Conservation (phyloP, 805 yeast species). For the Ascoidea asiatica region DNA sequence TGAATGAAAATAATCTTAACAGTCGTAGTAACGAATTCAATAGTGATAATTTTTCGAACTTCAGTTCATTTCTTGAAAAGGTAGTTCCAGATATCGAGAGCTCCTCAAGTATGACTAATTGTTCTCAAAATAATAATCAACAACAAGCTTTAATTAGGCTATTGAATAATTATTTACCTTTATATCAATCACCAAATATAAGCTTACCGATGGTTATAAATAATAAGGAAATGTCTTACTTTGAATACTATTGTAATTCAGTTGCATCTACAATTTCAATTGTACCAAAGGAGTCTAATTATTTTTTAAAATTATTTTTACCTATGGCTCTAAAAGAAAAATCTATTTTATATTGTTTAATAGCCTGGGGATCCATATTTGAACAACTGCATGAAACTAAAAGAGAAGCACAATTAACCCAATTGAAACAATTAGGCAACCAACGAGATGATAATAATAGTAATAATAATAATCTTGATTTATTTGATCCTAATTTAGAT, state of each 20-base stretch:
- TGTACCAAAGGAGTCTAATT: slow-evolving; percentile 28
- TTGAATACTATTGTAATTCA: slow-evolving; percentile 29
- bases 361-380: slow-evolving; percentile 41
- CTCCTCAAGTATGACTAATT: no score
- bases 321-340: slow-evolving; percentile 29
- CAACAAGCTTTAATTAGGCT: background rate
- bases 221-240: slow-evolving; percentile 22
- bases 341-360: slow-evolving; percentile 29
- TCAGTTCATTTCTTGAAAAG: no score
- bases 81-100: no score
- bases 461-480: slow-evolving; percentile 11
- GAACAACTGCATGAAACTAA: slow-evolving; percentile 16
- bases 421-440: background rate
- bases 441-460: slow-evolving; percentile 8
- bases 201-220: slow-evolving; percentile 19
- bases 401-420: slow-evolving; percentile 1
- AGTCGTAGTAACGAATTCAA: no score
- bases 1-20: no score
- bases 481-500: slow-evolving; percentile 10
- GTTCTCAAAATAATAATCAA: background rate
- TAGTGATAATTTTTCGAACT: no score
- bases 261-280: slow-evolving; percentile 27
- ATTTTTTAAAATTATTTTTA: slow-evolving; percentile 29
- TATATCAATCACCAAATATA: slow-evolving; percentile 13
- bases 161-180: slow-evolving; percentile 8